Conservation (phyloP, 768 basidiomycete genomes). For the Podaxis mareebaensis region DNA sequence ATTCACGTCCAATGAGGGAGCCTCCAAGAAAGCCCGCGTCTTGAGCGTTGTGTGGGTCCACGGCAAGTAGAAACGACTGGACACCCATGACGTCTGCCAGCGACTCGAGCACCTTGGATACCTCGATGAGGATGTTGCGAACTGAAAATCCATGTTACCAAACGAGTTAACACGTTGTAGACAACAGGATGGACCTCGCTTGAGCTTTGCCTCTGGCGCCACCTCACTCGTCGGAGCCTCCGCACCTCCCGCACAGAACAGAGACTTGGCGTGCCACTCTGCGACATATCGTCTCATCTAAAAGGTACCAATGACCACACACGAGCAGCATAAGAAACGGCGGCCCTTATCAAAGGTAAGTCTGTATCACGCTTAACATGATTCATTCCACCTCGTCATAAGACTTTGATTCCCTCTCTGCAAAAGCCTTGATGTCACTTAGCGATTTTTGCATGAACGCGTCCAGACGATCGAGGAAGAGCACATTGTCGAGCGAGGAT, state of each 20-base stretch:
- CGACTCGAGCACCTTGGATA: slow-evolving; percentile 56
- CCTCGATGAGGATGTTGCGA: slow-evolving; percentile 43
- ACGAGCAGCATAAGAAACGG: slow-evolving; percentile 20
- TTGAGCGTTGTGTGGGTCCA: slow-evolving; percentile 47
- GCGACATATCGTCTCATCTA: slow-evolving; percentile 55
- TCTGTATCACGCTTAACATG: slow-evolving; percentile 8
- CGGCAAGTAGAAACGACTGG: slow-evolving; percentile 63
- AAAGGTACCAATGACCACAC: slow-evolving; percentile 24
- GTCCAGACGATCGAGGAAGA: slow-evolving; percentile 68
- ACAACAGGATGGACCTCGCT: neutral
- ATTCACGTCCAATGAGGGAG: slow-evolving; percentile 58
- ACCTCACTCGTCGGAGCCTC: neutral
- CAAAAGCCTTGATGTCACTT: slow-evolving; percentile 58
- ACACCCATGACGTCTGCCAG: slow-evolving; percentile 49
- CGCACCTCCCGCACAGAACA: slow-evolving; percentile 35
- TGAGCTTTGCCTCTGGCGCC: neutral
- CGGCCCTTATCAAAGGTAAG: slow-evolving; percentile 16
- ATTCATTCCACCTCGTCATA: slow-evolving; percentile 55
- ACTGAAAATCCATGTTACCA: slow-evolving; percentile 32
- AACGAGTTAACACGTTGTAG: neutral
- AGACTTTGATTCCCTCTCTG: slow-evolving; percentile 55
- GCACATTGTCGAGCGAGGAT: slow-evolving; percentile 39
- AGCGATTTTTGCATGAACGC: slow-evolving; percentile 61
- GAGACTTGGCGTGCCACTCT: slow-evolving; percentile 62
- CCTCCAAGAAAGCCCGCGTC: slow-evolving; percentile 67